phyloP scores from a whole-genome alignment of 176 grass and related monocot genomes.

The Hsuehochloa calcarea region DNA sequence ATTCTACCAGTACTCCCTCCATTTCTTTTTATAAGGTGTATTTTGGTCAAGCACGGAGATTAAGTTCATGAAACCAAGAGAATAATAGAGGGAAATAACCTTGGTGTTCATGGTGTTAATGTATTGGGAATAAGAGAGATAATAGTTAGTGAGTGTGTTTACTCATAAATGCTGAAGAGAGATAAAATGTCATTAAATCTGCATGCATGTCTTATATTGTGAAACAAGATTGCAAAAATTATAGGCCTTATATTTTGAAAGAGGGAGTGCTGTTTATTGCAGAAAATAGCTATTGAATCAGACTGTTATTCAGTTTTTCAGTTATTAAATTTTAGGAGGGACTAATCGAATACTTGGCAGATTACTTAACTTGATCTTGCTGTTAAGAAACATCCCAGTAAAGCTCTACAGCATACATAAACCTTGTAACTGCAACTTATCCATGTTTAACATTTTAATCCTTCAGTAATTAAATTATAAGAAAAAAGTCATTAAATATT shows the following conservation, averaged over 20 bases:
- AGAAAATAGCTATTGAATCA: not conserved
- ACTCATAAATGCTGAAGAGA: not conserved
- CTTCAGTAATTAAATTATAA: not conserved
- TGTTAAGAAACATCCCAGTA: not conserved
- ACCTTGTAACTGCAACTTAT: not conserved
- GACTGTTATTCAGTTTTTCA: not conserved
- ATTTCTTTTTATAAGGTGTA: not conserved
- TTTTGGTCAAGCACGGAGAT: not conserved
- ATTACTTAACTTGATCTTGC: not conserved
- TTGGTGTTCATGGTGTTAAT: not conserved
- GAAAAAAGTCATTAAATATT: not conserved
- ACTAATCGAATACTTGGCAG: not conserved
- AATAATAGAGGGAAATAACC: not conserved
- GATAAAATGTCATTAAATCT: not conserved
- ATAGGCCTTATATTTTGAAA: not conserved
- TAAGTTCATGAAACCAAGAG: not conserved
- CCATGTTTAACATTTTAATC: not conserved
- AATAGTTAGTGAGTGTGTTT: not conserved
- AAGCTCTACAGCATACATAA: not conserved
- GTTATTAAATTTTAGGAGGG: not conserved
- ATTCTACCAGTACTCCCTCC: not conserved
- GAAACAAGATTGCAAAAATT: too few species aligned
- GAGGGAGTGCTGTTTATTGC: not conserved
- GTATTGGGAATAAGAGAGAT: not conserved
- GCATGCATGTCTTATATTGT: not conserved